Evolutionary conservation across 2,329 filamentous ascomycete genomes (phyloP).

Genomic region (Cladosporium halotolerans): DNA sequence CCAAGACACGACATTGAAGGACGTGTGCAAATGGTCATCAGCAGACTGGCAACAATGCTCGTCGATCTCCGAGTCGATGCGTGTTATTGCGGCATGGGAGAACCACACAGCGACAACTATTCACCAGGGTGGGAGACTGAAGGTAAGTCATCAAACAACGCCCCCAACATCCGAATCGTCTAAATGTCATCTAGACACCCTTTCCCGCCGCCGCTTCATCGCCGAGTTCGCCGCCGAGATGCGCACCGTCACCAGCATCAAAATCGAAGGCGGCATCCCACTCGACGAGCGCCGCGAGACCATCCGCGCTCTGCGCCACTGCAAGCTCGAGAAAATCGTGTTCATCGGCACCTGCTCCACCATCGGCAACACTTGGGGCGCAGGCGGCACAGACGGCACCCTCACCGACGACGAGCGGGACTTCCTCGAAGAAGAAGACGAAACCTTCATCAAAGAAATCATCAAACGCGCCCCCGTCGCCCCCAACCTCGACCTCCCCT

Average conservation of each 20-base stretch:
- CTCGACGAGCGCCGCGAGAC: conserved; percentile 43
- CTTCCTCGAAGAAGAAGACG: conserved; percentile 29
- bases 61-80: conserved; percentile 39
- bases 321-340: conserved; percentile 39
- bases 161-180: too few species aligned
- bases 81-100: conserved; percentile 19
- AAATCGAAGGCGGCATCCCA: conserved; percentile 43
- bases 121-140: not conserved
- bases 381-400: conserved; percentile 19
- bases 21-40: conserved; percentile 29
- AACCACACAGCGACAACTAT: conserved; percentile 21
- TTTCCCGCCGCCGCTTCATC: conserved; percentile 32
- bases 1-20: not conserved
- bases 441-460: conserved; percentile 21
- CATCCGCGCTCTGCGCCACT: conserved; percentile 37
- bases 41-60: conserved; percentile 35
- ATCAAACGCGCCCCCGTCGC: conserved; percentile 17
- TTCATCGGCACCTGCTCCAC: conserved; percentile 40
- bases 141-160: not conserved
- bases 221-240: conserved; percentile 37
- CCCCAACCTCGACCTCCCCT: conserved; percentile 23
- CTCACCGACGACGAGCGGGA: conserved; percentile 15
- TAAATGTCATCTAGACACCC: not conserved
- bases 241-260: conserved; percentile 38
- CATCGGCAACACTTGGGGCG: conserved; percentile 42